Conservation (phyloP, 164 flowering plant species). For the Brasenia schreberi region DNA sequence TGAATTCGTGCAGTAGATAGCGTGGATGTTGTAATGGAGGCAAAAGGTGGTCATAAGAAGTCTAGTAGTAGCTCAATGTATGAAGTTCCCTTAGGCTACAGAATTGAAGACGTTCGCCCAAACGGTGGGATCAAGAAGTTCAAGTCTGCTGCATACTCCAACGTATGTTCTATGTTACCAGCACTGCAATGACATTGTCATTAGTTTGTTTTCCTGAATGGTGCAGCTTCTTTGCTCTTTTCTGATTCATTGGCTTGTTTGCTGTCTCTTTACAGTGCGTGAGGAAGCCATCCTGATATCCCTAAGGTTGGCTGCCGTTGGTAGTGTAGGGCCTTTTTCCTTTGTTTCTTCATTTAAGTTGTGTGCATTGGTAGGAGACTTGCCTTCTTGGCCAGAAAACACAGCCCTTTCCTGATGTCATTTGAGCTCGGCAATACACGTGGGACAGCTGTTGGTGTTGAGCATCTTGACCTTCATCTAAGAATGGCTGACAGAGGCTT, state of each 20-base stretch:
- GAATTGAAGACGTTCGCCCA: constrained; percentile 35
- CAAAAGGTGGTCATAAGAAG: constrained; percentile 25
- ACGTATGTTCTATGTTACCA: constrained; percentile 12
- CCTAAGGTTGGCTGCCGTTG: constrained; percentile 6
- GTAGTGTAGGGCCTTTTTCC: constrained; percentile 9
- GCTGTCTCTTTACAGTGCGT: constrained; percentile 45
- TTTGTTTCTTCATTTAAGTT: neutral
- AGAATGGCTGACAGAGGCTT: constrained; percentile 65
- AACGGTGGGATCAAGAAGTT: constrained; percentile 32
- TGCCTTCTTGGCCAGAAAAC: neutral
- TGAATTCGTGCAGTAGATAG: neutral
- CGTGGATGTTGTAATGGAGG: constrained; percentile 35
- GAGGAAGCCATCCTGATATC: constrained; percentile 75
- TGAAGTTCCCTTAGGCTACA: constrained; percentile 37
- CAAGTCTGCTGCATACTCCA: constrained; percentile 36
- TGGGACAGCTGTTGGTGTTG: neutral
- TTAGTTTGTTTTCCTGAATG: neutral
- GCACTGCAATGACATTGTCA: neutral
- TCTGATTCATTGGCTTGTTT: neutral
- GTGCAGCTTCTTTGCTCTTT: neutral
- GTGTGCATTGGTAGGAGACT: neutral
- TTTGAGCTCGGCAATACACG: neutral
- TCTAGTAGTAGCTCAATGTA: constrained; percentile 19
- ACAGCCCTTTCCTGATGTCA: constrained; percentile 1
- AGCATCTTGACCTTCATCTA: constrained; percentile 20